A percentile compares a stretch with the other conserved stretches of the same genome.
These are phyloP conservation scores for Venturia carpophila DNA, from an alignment of 2,329 filamentous ascomycete genomes.

Conservation along the genomic window DNA sequence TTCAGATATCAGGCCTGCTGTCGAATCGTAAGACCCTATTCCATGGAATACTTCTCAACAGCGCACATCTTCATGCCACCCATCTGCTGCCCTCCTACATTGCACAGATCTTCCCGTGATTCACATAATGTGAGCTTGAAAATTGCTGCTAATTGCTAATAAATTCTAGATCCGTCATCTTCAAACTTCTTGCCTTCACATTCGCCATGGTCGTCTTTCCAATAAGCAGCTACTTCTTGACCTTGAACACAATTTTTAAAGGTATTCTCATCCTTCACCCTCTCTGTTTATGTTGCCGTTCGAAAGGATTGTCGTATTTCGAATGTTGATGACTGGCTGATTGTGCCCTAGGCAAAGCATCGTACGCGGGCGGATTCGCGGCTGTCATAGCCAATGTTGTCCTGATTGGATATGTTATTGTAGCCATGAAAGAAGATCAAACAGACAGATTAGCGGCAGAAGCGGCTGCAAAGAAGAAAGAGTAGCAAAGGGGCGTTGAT, in stretches of 20 bases:
- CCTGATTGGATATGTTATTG: constrained; percentile 79
- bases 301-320: neutral
- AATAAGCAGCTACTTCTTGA: constrained; percentile 81
- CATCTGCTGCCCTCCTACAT: neutral
- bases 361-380: constrained; percentile 75
- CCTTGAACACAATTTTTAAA: constrained; percentile 66
- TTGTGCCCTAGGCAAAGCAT: constrained; percentile 63
- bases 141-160: neutral
- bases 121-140: neutral
- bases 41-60: neutral
- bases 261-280: constrained; percentile 43
- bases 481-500: neutral
- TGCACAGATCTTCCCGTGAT: neutral
- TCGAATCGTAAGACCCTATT: constrained; percentile 57
- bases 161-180: constrained; percentile 51
- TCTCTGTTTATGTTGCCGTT: neutral
- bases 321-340: neutral
- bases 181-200: constrained; percentile 85
- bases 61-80: neutral
- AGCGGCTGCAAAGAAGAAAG: constrained; percentile 9
- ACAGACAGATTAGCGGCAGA: constrained; percentile 36
- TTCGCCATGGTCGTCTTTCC: constrained; percentile 83
- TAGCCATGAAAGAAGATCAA: constrained; percentile 82
- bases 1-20: constrained; percentile 72
- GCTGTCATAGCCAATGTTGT: constrained; percentile 89